Percentiles rank a stretch among this genome's conserved stretches.
phyloP scores from a whole-genome alignment of 371 early-diverging fungal genomes.

The Mortierella sp. region DNA sequence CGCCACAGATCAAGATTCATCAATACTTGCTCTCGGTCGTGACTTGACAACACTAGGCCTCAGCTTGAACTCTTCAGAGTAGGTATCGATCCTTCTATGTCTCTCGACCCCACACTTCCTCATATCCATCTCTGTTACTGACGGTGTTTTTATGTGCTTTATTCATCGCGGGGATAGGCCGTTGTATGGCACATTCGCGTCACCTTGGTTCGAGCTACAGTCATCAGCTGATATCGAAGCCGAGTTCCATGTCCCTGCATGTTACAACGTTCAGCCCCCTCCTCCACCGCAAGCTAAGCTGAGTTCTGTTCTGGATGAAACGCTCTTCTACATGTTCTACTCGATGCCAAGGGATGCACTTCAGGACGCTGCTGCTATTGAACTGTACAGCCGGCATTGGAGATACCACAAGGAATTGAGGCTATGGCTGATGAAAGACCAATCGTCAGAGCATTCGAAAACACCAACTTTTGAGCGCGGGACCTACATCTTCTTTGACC shows the following conservation, averaged over 20 bases:
- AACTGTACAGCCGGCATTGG: slow-evolving; percentile 91
- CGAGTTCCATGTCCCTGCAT: slow-evolving; percentile 79
- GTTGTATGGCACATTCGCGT: slow-evolving; percentile 83
- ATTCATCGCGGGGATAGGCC: slow-evolving; percentile 51
- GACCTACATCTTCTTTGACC: slow-evolving; percentile 87
- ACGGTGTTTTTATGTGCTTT: no score
- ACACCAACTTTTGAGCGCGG: slow-evolving; percentile 78
- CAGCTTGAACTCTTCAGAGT: slow-evolving; percentile 78
- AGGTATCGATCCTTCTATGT: slow-evolving; percentile 31
- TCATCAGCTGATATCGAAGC: slow-evolving; percentile 70
- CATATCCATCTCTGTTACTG: no score
- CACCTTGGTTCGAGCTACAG: slow-evolving; percentile 79
- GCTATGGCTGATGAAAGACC: slow-evolving; percentile 83
- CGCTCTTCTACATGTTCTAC: slow-evolving; percentile 96
- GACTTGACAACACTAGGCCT: slow-evolving; percentile 85
- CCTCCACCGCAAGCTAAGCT: slow-evolving; percentile 80
- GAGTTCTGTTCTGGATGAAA: slow-evolving; percentile 83
- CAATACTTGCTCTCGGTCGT: slow-evolving; percentile 77
- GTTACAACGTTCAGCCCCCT: slow-evolving; percentile 75
- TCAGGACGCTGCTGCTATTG: slow-evolving; percentile 94
- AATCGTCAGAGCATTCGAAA: slow-evolving; percentile 56
- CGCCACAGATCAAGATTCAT: slow-evolving; percentile 76
- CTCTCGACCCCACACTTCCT: no score
- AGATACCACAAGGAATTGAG: slow-evolving; percentile 89
- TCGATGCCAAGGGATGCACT: slow-evolving; percentile 86